Percentiles rank a stretch among this genome's conserved stretches.
These are phyloP conservation scores for Auricularia sp. DNA, from an alignment of 768 basidiomycete genomes.

Conservation along the genomic window DNA sequence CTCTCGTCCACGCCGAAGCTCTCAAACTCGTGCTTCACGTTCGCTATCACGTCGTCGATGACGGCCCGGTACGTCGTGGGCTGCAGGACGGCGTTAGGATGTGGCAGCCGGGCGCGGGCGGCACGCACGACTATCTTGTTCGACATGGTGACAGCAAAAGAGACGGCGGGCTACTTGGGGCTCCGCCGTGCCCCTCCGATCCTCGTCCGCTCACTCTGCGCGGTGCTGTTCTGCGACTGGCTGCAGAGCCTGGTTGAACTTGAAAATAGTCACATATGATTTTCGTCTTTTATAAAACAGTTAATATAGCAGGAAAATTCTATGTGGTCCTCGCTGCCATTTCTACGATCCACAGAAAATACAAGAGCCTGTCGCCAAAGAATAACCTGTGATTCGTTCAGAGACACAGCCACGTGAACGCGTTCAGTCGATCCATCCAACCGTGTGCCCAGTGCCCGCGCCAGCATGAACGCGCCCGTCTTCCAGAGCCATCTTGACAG, in stretches of 20 bases:
- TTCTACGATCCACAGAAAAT: no score
- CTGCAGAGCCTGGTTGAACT: no score
- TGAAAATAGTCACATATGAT: no score
- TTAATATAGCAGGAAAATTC: no score
- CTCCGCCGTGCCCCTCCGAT: neutral
- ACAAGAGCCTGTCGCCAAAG: no score
- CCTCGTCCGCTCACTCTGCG: neutral
- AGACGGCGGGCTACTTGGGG: neutral
- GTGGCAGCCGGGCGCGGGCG: constrained; percentile 38
- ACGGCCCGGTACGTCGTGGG: constrained; percentile 84
- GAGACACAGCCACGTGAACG: no score
- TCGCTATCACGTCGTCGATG: constrained; percentile 89
- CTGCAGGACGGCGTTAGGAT: constrained; percentile 58
- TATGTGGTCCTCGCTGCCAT: no score
- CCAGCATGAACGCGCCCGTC: neutral
- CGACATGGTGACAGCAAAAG: constrained; percentile 47
- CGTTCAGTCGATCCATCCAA: no score
- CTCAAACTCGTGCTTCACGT: constrained; percentile 90
- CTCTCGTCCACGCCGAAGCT: constrained; percentile 92
- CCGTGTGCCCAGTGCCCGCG: no score
- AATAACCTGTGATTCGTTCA: no score
- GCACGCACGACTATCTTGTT: constrained; percentile 97
- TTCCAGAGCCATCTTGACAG: neutral
- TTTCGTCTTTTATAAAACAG: no score
- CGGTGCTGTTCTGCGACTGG: no score